These are phyloP conservation scores for Talaromyces sp. DNA, from an alignment of 2,329 filamentous ascomycete genomes.

Conservation along the genomic window DNA sequence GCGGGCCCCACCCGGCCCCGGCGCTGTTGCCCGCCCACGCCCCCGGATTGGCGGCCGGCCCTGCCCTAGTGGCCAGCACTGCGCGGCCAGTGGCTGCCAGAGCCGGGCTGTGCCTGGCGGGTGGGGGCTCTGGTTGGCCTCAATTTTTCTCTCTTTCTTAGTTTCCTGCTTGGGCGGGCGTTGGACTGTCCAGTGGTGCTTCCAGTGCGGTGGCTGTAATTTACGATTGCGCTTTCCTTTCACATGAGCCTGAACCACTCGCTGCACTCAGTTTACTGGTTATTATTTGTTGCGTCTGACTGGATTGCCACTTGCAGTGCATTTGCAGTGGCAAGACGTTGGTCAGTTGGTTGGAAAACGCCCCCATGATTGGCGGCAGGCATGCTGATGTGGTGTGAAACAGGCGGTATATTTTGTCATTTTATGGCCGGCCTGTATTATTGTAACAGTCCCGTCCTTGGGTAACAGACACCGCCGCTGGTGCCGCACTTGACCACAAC, in stretches of 20 bases:
- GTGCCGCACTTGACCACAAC: not conserved
- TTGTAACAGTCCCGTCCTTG: not conserved
- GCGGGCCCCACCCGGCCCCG: not conserved
- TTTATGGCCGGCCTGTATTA: not conserved
- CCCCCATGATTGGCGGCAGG: not conserved
- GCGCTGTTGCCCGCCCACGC: not conserved
- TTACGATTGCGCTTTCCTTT: not conserved
- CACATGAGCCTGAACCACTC: not conserved
- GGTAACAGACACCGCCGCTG: not conserved
- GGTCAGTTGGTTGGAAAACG: not conserved
- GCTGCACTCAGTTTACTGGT: no score
- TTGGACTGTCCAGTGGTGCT: no score
- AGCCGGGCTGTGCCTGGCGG: not conserved
- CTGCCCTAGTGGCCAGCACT: not conserved
- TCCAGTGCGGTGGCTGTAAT: not conserved
- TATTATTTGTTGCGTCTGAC: not conserved
- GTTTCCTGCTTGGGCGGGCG: not conserved
- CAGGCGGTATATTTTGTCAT: not conserved
- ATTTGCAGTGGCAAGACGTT: no score
- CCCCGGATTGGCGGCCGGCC: not conserved
- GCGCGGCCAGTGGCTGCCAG: not conserved
- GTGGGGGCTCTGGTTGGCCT: not conserved
- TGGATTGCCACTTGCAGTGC: not conserved
- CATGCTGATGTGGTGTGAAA: not conserved
- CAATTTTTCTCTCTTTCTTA: not conserved